Evolutionary conservation across 495 filamentous ascomycete genomes (phyloP).

Genomic region (Xylaria intraflava): DNA sequence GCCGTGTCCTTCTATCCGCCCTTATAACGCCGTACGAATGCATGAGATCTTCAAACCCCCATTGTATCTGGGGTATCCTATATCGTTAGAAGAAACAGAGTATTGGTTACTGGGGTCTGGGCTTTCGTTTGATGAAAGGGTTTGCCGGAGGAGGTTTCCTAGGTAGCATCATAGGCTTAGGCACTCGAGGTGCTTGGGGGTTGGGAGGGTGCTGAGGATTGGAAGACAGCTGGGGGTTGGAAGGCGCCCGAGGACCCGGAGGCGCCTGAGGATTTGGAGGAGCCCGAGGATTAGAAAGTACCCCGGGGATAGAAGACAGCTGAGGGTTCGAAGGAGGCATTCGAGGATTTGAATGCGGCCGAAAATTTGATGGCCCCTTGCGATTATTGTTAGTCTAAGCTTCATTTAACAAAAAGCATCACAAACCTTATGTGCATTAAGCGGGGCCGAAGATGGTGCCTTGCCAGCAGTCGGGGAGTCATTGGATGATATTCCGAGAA

Average conservation of each 20-base stretch:
- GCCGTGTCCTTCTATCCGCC: background rate
- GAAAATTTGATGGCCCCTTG: conserved; percentile 17
- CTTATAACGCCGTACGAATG: conserved; percentile 7
- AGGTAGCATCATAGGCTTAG: background rate
- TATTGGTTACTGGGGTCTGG: conserved; percentile 14
- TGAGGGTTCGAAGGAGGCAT: conserved; percentile 3
- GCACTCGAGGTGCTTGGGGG: background rate
- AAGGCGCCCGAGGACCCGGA: too few species aligned
- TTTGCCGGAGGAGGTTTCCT: background rate
- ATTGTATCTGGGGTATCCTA: background rate
- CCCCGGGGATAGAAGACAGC: too few species aligned
- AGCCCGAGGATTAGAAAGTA: too few species aligned
- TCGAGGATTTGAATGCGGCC: conserved; percentile 5
- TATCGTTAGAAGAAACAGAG: background rate
- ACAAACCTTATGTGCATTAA: conserved; percentile 20
- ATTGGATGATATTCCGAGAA: conserved; percentile 18
- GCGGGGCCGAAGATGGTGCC: conserved; percentile 1
- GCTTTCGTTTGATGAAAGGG: conserved; percentile 12
- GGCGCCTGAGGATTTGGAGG: too few species aligned
- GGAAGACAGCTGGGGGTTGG: too few species aligned
- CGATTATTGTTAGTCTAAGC: conserved; percentile 12
- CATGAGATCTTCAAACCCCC: background rate
- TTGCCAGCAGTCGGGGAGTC: conserved; percentile 5
- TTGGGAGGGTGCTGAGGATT: background rate
- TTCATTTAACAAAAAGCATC: background rate